Conservation (phyloP, 805 yeast species). For the Cyberlindnera lachancei region DNA sequence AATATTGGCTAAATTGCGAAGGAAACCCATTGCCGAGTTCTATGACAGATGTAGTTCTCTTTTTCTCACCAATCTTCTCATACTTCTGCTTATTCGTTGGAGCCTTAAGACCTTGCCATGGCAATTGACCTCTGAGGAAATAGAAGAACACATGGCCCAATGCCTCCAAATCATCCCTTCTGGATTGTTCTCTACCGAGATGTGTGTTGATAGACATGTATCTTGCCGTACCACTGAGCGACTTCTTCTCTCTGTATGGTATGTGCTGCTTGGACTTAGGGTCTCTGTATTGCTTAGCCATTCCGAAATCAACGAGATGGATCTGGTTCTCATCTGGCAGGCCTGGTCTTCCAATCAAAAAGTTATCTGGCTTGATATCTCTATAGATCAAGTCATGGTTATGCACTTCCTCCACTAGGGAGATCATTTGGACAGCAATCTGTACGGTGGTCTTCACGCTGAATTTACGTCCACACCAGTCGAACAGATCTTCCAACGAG, state of each 20-base stretch:
- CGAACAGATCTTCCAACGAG: constrained; percentile 74
- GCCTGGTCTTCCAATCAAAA: constrained; percentile 60
- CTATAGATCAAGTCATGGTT: constrained; percentile 71
- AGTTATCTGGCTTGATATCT: constrained; percentile 81
- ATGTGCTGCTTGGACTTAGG: constrained; percentile 75
- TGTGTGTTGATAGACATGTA: constrained; percentile 89
- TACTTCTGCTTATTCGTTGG: constrained; percentile 79
- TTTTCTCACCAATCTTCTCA: constrained; percentile 78
- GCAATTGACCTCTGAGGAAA: constrained; percentile 70
- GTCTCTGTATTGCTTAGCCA: constrained; percentile 81
- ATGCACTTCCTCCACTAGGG: constrained; percentile 64
- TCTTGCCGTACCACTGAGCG: constrained; percentile 78
- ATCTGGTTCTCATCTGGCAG: constrained; percentile 56
- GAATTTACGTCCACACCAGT: constrained; percentile 80
- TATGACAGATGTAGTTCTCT: constrained; percentile 58
- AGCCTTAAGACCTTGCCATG: constrained; percentile 89
- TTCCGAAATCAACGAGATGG: constrained; percentile 75
- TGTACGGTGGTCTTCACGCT: constrained; percentile 66
- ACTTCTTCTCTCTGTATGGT: constrained; percentile 74
- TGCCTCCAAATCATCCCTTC: constrained; percentile 78
- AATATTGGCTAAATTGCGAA: constrained; percentile 64
- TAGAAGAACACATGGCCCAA: constrained; percentile 78
- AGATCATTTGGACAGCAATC: constrained; percentile 72
- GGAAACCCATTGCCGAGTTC: constrained; percentile 60
- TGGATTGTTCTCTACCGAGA: constrained; percentile 73